These are phyloP conservation scores for Pyrenophora teres DNA, from an alignment of 2,329 filamentous ascomycete species.

Conservation along the genomic window DNA sequence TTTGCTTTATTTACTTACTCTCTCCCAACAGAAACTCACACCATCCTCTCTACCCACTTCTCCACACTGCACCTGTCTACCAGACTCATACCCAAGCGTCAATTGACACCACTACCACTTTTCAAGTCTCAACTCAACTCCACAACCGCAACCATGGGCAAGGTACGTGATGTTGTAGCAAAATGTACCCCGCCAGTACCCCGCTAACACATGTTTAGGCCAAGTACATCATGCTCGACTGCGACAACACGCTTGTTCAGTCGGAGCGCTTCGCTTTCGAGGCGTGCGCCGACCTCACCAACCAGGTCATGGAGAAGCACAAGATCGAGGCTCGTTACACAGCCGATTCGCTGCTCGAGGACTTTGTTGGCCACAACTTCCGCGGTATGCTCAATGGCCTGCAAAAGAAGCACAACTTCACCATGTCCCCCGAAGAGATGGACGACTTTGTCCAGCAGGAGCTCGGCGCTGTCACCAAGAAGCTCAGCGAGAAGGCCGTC, in stretches of 20 bases:
- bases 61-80: constrained; percentile 8
- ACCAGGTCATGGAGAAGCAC: constrained; percentile 75
- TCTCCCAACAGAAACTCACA: constrained; percentile 26
- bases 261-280: constrained; percentile 91
- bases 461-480: constrained; percentile 81
- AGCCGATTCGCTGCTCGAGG: constrained; percentile 74
- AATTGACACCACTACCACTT: constrained; percentile 25
- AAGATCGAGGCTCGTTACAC: constrained; percentile 73
- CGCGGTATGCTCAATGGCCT: constrained; percentile 84
- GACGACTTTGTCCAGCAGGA: constrained; percentile 76
- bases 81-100: constrained; percentile 7
- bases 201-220: constrained; percentile 39
- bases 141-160: constrained; percentile 38
- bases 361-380: constrained; percentile 95
- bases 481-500: constrained; percentile 69
- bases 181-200: constrained; percentile 23
- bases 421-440: constrained; percentile 69
- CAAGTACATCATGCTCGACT: constrained; percentile 60
- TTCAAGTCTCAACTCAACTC: constrained; percentile 8
- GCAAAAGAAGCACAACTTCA: constrained; percentile 75
- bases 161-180: constrained; percentile 23
- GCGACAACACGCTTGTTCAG: constrained; percentile 89
- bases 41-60: constrained; percentile 11
- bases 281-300: constrained; percentile 86
- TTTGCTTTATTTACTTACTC: constrained; percentile 35